Percentiles rank a stretch among this genome's conserved stretches.
phyloP scores from a whole-genome alignment of 73 alveolate genomes.

The Symbiodinium natans region DNA sequence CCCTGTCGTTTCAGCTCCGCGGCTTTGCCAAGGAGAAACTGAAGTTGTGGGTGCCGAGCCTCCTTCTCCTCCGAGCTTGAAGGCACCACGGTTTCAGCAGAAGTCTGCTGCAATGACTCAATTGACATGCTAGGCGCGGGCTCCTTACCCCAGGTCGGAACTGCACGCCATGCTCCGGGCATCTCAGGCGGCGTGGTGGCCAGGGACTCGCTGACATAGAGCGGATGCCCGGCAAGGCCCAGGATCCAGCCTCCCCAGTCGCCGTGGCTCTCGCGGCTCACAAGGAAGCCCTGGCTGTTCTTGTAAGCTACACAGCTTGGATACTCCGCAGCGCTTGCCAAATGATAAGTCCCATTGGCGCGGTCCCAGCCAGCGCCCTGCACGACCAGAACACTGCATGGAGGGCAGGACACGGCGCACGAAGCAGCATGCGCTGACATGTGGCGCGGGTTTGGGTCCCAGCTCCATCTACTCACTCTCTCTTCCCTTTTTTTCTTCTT shows the following conservation, averaged over 20 bases:
- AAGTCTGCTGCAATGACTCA: neutral
- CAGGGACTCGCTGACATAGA: neutral
- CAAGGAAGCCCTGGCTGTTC: slow-evolving; percentile 15
- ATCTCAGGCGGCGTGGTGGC: neutral
- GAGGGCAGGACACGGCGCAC: neutral
- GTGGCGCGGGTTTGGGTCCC: too few species aligned
- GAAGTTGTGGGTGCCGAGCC: neutral
- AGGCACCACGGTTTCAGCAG: neutral
- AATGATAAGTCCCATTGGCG: neutral
- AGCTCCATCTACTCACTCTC: too few species aligned
- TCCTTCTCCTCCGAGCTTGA: neutral
- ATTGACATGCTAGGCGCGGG: neutral
- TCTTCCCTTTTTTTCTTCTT: too few species aligned
- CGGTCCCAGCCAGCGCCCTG: slow-evolving; percentile 11
- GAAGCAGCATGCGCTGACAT: neutral
- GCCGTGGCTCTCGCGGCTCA: neutral
- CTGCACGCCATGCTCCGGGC: neutral
- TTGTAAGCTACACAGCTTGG: neutral
- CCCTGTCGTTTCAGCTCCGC: neutral
- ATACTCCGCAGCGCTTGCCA: neutral
- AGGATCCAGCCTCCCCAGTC: neutral
- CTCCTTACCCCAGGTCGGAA: slow-evolving; percentile 4
- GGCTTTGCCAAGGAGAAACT: neutral
- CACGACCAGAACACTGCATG: neutral
- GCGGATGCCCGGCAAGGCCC: slow-evolving; percentile 1